A percentile compares a stretch with the other conserved stretches of the same genome.
Conservation (phyloP, 345 rosid species). For the Erucastrum elatum region DNA sequence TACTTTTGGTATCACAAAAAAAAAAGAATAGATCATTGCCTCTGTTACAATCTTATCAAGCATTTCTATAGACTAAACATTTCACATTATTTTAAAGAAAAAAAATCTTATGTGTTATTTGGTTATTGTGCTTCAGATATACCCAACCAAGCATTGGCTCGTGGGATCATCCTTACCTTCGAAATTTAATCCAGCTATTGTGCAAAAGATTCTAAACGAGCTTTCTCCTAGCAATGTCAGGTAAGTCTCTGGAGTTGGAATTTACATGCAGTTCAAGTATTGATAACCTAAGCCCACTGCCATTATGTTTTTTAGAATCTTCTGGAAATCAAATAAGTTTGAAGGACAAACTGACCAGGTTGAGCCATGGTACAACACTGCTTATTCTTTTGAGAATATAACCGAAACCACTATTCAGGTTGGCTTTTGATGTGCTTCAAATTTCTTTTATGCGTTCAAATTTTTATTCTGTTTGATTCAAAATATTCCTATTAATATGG, state of each 20-base stretch:
- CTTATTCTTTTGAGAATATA: slow-evolving; percentile 65
- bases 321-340: slow-evolving; percentile 86
- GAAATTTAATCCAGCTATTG: slow-evolving; percentile 53
- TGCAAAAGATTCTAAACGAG: slow-evolving; percentile 55
- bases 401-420: slow-evolving; percentile 60
- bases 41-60: slow-evolving; percentile 17
- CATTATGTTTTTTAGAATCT: slow-evolving; percentile 53
- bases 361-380: slow-evolving; percentile 94
- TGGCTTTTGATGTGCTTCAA: slow-evolving; percentile 19
- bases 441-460: no score
- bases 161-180: slow-evolving; percentile 78
- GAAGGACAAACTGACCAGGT: slow-evolving; percentile 68
- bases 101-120: neutral
- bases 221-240: slow-evolving; percentile 65
- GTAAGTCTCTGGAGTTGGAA: slow-evolving; percentile 44
- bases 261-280: slow-evolving; percentile 9
- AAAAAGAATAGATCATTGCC: no score
- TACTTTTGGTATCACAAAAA: neutral
- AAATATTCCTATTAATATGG: neutral
- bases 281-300: neutral
- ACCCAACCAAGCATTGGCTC: slow-evolving; percentile 80
- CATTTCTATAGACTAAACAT: neutral
- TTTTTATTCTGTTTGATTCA: neutral
- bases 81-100: neutral
- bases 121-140: slow-evolving; percentile 48